Evolutionary conservation across 305 asterid genomes (phyloP).

Genomic region (Fraxinus latifolia): DNA sequence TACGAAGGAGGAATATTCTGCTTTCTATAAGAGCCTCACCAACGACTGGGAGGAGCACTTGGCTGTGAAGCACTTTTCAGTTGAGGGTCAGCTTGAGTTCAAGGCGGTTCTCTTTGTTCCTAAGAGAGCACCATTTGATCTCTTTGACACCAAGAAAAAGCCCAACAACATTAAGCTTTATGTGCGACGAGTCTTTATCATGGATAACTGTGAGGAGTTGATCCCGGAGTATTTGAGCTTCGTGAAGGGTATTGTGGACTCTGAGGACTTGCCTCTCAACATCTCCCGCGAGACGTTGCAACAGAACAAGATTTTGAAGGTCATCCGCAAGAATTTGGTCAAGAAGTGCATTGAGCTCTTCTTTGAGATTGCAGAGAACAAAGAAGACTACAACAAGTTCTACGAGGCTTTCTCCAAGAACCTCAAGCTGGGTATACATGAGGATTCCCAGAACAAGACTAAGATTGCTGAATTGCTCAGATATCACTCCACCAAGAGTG

Average conservation of each 20-base stretch:
- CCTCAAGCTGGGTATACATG: neutral
- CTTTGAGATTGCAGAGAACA: neutral
- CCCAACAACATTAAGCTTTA: neutral
- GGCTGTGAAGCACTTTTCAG: neutral
- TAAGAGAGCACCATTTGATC: neutral
- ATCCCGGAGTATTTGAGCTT: neutral
- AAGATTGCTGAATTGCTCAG: neutral
- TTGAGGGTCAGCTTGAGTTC: neutral
- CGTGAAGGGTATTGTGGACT: neutral
- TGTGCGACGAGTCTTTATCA: neutral
- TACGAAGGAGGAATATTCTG: neutral
- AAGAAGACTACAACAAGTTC: neutral
- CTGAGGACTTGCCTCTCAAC: neutral
- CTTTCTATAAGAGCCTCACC: neutral
- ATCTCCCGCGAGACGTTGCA: neutral
- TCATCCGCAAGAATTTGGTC: neutral
- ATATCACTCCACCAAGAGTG: neutral
- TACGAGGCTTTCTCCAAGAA: neutral
- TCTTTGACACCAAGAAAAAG: neutral
- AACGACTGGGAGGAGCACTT: neutral
- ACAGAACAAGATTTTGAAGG: neutral
- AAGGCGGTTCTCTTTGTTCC: neutral
- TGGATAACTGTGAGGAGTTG: neutral
- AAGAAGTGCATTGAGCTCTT: neutral
- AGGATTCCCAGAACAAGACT: neutral